Conservation (phyloP, 106 monocot genomes). For the Dioscorea dumetorum region DNA sequence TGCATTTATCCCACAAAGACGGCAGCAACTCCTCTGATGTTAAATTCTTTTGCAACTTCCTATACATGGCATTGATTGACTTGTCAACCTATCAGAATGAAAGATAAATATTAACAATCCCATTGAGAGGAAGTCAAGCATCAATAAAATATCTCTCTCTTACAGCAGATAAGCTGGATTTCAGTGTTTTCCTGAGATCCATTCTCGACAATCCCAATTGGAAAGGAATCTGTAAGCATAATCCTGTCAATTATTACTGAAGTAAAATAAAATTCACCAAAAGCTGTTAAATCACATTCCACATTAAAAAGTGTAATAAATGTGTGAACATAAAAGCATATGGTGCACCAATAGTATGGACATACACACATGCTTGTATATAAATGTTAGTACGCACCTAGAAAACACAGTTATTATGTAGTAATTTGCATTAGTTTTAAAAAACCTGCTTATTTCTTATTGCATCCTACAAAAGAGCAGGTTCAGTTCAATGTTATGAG, state of each 20-base stretch:
- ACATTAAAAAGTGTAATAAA: no score
- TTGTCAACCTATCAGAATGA: constrained; percentile 66
- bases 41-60: constrained; percentile 80
- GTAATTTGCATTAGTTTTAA: no score
- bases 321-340: no score
- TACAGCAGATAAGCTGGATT: constrained; percentile 84
- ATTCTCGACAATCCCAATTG: constrained; percentile 82
- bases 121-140: background rate
- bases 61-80: constrained; percentile 73
- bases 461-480: no score
- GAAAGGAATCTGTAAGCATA: constrained; percentile 65
- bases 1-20: constrained; percentile 98
- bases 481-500: no score
- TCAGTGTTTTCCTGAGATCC: constrained; percentile 87
- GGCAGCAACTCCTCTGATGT: constrained; percentile 91
- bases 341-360: no score
- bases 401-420: no score
- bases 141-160: constrained; percentile 22
- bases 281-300: no score
- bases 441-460: no score
- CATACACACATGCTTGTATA: no score
- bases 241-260: background rate
- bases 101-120: background rate
- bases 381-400: no score
- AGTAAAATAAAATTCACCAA: no score